These are phyloP conservation scores for Penicillium tannophilum DNA, from an alignment of 495 filamentous ascomycete species.

Conservation along the genomic window DNA sequence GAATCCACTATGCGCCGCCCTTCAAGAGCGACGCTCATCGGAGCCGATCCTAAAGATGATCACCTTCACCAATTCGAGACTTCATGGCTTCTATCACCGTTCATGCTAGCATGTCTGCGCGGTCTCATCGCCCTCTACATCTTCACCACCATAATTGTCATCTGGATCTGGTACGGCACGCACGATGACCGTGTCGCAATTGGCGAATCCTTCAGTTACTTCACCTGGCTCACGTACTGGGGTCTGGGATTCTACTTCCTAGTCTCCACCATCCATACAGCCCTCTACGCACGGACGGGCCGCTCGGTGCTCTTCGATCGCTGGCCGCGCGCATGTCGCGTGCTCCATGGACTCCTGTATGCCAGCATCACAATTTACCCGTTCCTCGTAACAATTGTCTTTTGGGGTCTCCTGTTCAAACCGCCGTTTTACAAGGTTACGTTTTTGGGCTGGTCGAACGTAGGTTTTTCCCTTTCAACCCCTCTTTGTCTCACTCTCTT, in stretches of 20 bases:
- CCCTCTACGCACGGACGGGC: constrained; percentile 60
- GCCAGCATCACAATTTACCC: constrained; percentile 68
- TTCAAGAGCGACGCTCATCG: constrained; percentile 27
- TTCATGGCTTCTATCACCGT: constrained; percentile 74
- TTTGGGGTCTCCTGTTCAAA: constrained; percentile 47
- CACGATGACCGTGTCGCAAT: constrained; percentile 43
- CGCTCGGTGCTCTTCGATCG: constrained; percentile 57
- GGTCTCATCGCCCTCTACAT: constrained; percentile 66
- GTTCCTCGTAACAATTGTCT: constrained; percentile 65
- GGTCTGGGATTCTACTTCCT: constrained; percentile 77
- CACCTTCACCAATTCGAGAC: constrained; percentile 67
- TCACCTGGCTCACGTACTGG: constrained; percentile 81
- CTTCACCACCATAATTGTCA: constrained; percentile 70
- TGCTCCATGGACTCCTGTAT: constrained; percentile 66
- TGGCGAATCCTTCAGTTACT: constrained; percentile 69
- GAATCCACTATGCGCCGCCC: constrained; percentile 22
- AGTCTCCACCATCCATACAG: constrained; percentile 63
- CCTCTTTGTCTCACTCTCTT: not conserved
- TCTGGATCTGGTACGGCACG: constrained; percentile 60
- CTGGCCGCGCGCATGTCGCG: constrained; percentile 64
- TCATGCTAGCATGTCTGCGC: constrained; percentile 58
- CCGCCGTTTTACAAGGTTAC: constrained; percentile 51
- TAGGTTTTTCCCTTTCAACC: constrained; percentile 26
- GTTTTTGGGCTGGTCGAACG: constrained; percentile 68
- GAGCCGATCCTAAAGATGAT: constrained; percentile 50